These are phyloP conservation scores for Hortaea sp. DNA, from an alignment of 2,329 filamentous ascomycete species.

Conservation along the genomic window DNA sequence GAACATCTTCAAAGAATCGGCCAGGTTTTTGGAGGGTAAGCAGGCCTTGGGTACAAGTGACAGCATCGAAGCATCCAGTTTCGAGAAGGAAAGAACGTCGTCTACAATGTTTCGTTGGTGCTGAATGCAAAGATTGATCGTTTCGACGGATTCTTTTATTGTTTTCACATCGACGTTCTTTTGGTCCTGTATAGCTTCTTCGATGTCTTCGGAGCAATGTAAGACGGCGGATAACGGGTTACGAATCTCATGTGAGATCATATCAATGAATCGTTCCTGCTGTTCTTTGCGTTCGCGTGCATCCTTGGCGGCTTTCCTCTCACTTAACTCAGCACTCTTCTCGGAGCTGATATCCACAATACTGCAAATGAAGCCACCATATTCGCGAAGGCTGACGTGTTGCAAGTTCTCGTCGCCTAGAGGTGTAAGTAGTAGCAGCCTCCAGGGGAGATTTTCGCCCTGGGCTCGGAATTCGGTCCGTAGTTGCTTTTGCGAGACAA, in stretches of 20 bases:
- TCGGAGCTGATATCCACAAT: conserved; percentile 38
- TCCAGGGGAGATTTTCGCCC: conserved; percentile 26
- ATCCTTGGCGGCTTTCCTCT: conserved; percentile 33
- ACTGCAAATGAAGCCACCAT: conserved; percentile 37
- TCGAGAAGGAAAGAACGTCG: conserved; percentile 30
- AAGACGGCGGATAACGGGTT: conserved; percentile 29
- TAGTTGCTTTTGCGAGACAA: conserved; percentile 27
- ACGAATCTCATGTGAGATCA: conserved; percentile 31
- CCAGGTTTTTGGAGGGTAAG: conserved; percentile 17
- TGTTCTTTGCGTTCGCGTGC: conserved; percentile 35
- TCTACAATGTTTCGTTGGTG: conserved; percentile 33
- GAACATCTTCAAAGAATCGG: conserved; percentile 24
- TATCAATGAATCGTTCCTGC: conserved; percentile 33
- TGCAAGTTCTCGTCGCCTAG: conserved; percentile 29
- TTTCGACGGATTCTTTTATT: conserved; percentile 19
- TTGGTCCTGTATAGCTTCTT: conserved; percentile 15
- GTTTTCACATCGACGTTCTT: conserved; percentile 10
- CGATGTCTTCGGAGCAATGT: conserved; percentile 35
- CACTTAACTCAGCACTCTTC: conserved; percentile 32
- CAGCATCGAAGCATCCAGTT: conserved; percentile 24
- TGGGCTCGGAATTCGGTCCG: conserved; percentile 34
- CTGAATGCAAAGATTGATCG: conserved; percentile 33
- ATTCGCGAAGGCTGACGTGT: conserved; percentile 20
- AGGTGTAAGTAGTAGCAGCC: conserved; percentile 33
- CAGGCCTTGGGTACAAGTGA: conserved; percentile 17